Conservation (phyloP, 2,329 filamentous ascomycete species). For the Capronia coronata region DNA sequence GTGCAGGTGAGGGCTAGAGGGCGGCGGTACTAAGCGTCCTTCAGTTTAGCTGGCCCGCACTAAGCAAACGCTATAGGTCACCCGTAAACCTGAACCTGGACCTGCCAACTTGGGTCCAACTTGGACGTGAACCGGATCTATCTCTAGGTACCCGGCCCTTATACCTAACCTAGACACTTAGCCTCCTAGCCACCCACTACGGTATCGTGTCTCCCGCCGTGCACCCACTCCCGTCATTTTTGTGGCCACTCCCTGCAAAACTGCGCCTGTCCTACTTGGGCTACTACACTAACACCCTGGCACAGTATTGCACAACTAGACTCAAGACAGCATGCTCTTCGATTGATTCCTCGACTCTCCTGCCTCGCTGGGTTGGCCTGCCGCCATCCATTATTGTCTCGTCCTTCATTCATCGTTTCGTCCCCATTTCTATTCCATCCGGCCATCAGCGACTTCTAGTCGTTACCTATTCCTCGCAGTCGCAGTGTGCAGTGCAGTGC, state of each 20-base stretch:
- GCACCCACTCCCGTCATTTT: background rate
- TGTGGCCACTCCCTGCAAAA: background rate
- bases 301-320: no score
- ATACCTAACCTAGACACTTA: no score
- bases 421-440: background rate
- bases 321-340: background rate
- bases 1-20: background rate
- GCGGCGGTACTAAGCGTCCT: background rate
- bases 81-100: background rate
- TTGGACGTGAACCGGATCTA: background rate
- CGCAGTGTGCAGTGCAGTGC: background rate
- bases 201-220: no score
- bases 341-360: background rate
- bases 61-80: background rate
- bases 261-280: background rate
- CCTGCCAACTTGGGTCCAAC: background rate
- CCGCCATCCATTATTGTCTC: constrained; percentile 1
- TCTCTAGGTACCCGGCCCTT: background rate
- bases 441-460: background rate
- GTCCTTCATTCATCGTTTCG: constrained; percentile 3
- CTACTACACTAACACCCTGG: background rate
- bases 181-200: no score
- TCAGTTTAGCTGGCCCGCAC: background rate
- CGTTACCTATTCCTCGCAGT: background rate
- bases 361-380: background rate